Base-by-base conservation (phyloP, 768 basidiomycete species). In the Amyloporia xantha region DNA sequence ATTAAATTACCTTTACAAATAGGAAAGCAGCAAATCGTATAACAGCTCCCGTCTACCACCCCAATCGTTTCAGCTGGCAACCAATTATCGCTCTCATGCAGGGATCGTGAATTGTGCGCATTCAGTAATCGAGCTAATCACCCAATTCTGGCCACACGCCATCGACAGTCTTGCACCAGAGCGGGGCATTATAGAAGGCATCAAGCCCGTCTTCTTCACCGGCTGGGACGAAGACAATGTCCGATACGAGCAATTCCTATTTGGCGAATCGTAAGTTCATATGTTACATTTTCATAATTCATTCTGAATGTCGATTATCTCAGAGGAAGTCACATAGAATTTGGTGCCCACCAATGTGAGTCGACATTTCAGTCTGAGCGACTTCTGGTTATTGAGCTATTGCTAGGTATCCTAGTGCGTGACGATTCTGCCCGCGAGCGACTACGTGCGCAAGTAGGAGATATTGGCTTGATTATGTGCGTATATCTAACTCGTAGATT, bases 51-150 rank as follows among this genome's bases (percentile, higher is more conserved):
- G 44, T 20, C 21, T 11, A 17, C 49, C 44, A 1, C 73, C 69
- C 3, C 53, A 49, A 35, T 67, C 70, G 0, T 87, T 87, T 57
- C 77, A 82, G 52, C 69, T 89, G 1, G 63, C 73, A 0, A 66
- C 74, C 42, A 88, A 88, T 57, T 86, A 84, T 55, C 76, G 86
- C 4, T 86, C 83, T 0, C 83, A 86, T 56, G 75, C 74, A 0
- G 86, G 86, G 2, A 87, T 88, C 37, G 79, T 88, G n/a, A 70
- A 81, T 40, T 84, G 81, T 54, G 86, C 86, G 0, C 76, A 80
- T 44, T 76, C 75, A 0, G 65, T 86, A 21, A 74, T 88, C 3
- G 73, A 79, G n/a, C 62, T 87, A 1, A 77, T 88, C 12, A 72
- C 66, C 13, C 57, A 54, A 7, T 81, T 81, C 49, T 87, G 83